A percentile compares a stretch with the other conserved stretches of the same genome.
phyloP scores from a whole-genome alignment of 148 eudicot genomes.

The Oxyria digyna region DNA sequence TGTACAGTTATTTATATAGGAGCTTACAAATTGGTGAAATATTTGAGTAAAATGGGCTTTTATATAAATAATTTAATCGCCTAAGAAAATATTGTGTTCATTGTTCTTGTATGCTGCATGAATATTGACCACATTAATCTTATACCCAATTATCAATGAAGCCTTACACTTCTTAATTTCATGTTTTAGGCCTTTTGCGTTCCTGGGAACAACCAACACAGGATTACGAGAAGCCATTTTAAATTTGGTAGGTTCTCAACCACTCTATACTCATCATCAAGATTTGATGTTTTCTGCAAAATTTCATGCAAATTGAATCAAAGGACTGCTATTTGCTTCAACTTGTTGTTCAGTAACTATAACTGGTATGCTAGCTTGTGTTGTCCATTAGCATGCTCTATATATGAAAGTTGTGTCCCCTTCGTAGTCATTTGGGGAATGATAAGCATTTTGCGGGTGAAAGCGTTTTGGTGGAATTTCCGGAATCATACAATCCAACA shows the following conservation, averaged over 20 bases:
- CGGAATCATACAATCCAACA: no score
- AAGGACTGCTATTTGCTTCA: neutral
- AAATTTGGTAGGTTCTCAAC: conserved; percentile 1
- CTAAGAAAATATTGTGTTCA: neutral
- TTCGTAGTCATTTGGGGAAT: no score
- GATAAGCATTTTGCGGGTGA: no score
- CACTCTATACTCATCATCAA: neutral
- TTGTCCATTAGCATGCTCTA: neutral
- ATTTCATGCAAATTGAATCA: neutral
- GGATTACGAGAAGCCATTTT: conserved; percentile 64
- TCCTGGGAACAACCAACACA: conserved; percentile 81
- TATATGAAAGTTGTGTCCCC: no score
- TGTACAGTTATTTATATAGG: neutral
- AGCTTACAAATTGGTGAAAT: no score
- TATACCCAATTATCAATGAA: neutral
- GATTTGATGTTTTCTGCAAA: neutral
- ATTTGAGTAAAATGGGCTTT: neutral
- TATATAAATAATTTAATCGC: no score
- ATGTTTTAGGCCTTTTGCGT: conserved; percentile 47
- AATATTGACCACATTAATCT: neutral
- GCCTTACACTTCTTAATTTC: neutral
- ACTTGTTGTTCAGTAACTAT: neutral
- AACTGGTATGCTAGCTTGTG: neutral
- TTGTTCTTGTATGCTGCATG: neutral
- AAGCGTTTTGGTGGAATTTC: no score